Base-by-base conservation (phyloP, 306 rosid species). In the Malus asiatica region DNA sequence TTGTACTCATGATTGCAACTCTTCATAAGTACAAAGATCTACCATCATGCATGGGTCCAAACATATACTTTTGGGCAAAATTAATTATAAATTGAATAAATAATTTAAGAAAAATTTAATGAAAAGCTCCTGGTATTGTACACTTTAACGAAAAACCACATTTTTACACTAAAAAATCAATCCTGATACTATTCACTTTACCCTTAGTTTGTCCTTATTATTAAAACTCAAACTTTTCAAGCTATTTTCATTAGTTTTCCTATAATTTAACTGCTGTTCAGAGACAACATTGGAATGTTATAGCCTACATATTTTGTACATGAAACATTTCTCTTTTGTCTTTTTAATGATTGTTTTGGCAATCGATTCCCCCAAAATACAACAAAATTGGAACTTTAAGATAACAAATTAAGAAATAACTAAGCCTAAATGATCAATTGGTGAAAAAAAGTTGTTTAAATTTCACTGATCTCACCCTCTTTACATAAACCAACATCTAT, bases 401-500 rank as follows among this genome's bases (percentile, higher is more conserved):
- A 75, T 27, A 55, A 78, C 72, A 83, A 88, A 76, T 88, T 71
- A 85, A 82, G 75, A 81, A 80, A 85, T 80, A 45, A 51, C 18
- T 18, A 51, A 29, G 57, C 57, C 76, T 68, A 81, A 73, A 77
- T 68, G 61, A 55, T 51, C 55, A 51, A 46, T 74, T 29, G 30
- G 35, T 27, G n/a, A 0, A 58, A 66, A 4, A 60, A 77, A 72
- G 55, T 8, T 16, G 55, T 18, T 70, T 69, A 80, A 32, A 86
- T 71, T 88, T 89, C 96, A 74, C 75, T 83, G 84, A 90, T 80
- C 81, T 96, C 98, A 33, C 93, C 93, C 73, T 81, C 90, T 71
- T 71, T 86, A 67, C 99, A 96, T 53, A 82, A 29, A 57, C 97
- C 98, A 66, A 96, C 99, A 70, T 89, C 87, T 53, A 93, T 86